phyloP scores from a whole-genome alignment of 1,139 yeast genomes.

The Kodamaea anthophila region DNA sequence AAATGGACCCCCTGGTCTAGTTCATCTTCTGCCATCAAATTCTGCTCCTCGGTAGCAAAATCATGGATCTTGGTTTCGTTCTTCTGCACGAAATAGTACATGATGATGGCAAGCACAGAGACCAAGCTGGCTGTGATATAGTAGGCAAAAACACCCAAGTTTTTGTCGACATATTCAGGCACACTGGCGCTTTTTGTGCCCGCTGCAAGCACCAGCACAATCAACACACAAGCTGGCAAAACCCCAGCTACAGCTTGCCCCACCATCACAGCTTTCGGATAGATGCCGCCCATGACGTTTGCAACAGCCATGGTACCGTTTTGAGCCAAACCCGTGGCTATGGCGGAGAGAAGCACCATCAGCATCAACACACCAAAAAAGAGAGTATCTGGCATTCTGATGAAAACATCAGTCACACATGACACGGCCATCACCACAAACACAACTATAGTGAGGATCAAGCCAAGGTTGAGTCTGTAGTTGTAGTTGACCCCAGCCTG shows the following conservation, averaged over 20 bases:
- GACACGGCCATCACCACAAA: slow-evolving; percentile 46
- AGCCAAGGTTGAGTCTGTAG: slow-evolving; percentile 54
- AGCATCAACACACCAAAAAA: slow-evolving; percentile 48
- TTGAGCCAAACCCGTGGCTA: slow-evolving; percentile 72
- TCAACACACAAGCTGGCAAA: slow-evolving; percentile 72
- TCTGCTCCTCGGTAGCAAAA: slow-evolving; percentile 3
- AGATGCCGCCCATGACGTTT: slow-evolving; percentile 68
- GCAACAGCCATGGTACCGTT: slow-evolving; percentile 89
- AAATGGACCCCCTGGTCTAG: background rate
- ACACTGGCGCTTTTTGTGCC: slow-evolving; percentile 21
- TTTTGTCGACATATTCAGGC: slow-evolving; percentile 26
- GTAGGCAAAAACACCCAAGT: slow-evolving; percentile 54
- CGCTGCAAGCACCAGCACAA: slow-evolving; percentile 48
- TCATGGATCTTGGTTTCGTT: slow-evolving; percentile 13
- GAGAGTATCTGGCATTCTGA: slow-evolving; percentile 32
- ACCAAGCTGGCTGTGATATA: slow-evolving; percentile 67
- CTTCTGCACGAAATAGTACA: slow-evolving; percentile 27
- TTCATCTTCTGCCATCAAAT: slow-evolving; percentile 1
- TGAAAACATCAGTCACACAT: slow-evolving; percentile 39
- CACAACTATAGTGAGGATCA: slow-evolving; percentile 48
- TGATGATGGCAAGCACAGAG: slow-evolving; percentile 42
- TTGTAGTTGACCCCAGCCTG: slow-evolving; percentile 63
- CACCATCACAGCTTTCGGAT: slow-evolving; percentile 84
- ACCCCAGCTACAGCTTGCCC: slow-evolving; percentile 96
- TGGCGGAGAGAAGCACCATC: slow-evolving; percentile 53